Base-by-base conservation (phyloP, 2,329 filamentous ascomycete genomes). In the Fusarium burgessii region DNA sequence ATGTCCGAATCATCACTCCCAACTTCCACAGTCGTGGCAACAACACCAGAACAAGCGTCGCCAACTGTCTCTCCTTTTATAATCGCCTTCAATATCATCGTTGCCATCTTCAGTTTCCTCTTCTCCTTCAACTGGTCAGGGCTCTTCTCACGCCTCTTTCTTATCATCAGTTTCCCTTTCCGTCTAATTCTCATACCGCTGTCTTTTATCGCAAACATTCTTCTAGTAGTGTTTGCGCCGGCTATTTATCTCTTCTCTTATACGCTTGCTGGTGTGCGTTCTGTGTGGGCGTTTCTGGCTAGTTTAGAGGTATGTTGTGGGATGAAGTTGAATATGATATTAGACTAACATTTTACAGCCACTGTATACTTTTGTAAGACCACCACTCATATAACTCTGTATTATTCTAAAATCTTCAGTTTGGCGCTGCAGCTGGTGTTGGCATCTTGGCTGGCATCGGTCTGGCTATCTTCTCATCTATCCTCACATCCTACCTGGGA, bases 381-480 rank as follows among this genome's bases (percentile, higher is more conserved):
- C 27, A 25, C 11, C 1, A 15, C 1, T 18, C 18, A 11, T 2
- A 1, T 29, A 3, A 0, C 4, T 9, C 3, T 6, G 14, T n/a
- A 6, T 11, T 11, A 13, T 4, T 9, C 29, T 67, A 54, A 65
- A 20, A n/a, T 38, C 18, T 45, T 32, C 7, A 85, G 83, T 84
- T 94, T 49, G 90, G 89, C 51, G 86, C 90, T 27, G 93, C 92
- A 11, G 85, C 88, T 35, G 79, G 92, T 20, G 84, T 93, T 56
- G 93, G 93, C n/a, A 81, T 90, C 56, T 54, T 88, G 14, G 83
- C 90, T 32, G 93, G 92, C 55, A 79, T 90, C 54, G 71, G 87
- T 20, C 79, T 94, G 45, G 86, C 88, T 75, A 80, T 88, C 57
- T 83, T 85, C 20, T 91, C 89, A 62, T 83, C 82, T 61, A 76